Evolutionary conservation across 2,329 filamentous ascomycete genomes (phyloP).

Genomic region (Blastomyces parvus): DNA sequence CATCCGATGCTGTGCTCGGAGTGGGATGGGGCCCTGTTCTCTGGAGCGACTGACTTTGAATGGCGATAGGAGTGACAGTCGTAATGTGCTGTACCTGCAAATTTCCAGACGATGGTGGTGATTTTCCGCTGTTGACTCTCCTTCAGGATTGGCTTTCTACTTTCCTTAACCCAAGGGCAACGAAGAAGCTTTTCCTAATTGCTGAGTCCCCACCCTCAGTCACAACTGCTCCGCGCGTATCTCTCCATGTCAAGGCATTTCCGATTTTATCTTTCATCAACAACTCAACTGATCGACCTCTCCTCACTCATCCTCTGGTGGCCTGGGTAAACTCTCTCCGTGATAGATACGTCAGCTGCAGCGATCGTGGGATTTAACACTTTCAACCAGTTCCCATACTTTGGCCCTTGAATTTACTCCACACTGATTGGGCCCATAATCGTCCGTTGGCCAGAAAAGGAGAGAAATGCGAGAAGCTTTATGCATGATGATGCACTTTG

Average conservation of each 20-base stretch:
- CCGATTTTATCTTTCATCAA: too few species aligned
- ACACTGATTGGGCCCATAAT: background rate
- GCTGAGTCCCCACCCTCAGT: too few species aligned
- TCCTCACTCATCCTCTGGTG: background rate
- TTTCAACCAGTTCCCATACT: background rate
- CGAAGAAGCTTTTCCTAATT: too few species aligned
- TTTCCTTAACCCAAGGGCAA: background rate
- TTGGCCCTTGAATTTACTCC: background rate
- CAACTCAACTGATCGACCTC: background rate
- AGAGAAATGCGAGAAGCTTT: background rate
- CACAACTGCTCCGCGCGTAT: too few species aligned
- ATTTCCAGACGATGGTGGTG: too few species aligned
- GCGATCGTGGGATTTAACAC: background rate
- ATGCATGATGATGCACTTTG: slow-evolving; percentile 1
- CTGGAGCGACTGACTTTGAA: background rate
- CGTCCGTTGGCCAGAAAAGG: background rate
- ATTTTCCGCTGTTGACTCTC: too few species aligned
- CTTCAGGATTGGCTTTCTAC: too few species aligned
- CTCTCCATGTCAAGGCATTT: background rate
- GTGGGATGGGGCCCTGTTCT: too few species aligned
- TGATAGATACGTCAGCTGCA: background rate
- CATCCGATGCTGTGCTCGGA: background rate
- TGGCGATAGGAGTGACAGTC: background rate
- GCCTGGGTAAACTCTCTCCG: background rate
- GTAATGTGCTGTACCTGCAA: too few species aligned